phyloP scores from a whole-genome alignment of 257 asterid genomes.

The Forsythia suspensa region DNA sequence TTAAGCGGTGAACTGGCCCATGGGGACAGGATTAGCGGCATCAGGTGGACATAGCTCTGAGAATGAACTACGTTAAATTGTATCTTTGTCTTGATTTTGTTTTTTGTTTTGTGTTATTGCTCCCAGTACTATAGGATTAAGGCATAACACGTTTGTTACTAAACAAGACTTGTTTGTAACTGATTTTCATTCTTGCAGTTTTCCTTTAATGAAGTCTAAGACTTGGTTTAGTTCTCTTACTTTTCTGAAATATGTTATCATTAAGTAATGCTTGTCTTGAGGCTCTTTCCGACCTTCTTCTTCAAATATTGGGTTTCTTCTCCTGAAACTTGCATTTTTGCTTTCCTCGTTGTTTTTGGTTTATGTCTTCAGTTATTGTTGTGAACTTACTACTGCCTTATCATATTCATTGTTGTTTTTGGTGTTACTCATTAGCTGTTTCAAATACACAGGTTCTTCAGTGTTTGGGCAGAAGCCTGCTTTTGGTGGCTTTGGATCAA shows the following conservation, averaged over 20 bases:
- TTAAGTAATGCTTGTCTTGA: background rate
- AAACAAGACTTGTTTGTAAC: background rate
- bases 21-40: no score
- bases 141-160: background rate
- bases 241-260: background rate
- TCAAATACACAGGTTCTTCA: constrained; percentile 54
- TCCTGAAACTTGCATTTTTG: background rate
- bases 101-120: no score
- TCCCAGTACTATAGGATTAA: no score
- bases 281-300: background rate
- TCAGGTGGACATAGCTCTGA: no score
- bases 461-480: constrained; percentile 82
- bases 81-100: no score
- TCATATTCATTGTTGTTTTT: background rate
- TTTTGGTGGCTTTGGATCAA: constrained; percentile 92
- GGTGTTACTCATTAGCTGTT: background rate
- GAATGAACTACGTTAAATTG: no score
- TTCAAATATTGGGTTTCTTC: background rate
- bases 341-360: background rate
- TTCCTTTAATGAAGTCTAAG: background rate
- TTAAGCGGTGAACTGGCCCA: no score
- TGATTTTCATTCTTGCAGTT: background rate
- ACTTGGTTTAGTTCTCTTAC: background rate
- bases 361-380: background rate
- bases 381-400: background rate